These are phyloP conservation scores for Gynandropsis gynandra DNA, from an alignment of 345 rosid species.

Conservation along the genomic window DNA sequence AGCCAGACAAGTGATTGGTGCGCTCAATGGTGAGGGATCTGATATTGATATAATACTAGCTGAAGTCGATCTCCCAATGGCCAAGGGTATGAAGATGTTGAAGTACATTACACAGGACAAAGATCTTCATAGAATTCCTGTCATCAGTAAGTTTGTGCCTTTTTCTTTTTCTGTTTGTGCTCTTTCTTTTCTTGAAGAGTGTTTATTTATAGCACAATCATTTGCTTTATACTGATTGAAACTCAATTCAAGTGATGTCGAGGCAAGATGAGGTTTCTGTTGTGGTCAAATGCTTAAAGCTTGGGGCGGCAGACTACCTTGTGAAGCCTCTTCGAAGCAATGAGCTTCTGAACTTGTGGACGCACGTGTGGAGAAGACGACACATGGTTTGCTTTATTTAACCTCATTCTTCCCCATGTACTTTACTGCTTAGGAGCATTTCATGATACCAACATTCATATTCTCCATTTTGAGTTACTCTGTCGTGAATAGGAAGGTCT, in stretches of 20 bases:
- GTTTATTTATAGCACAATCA: not conserved
- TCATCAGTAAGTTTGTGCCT: constrained; percentile 63
- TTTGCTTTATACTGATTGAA: not conserved
- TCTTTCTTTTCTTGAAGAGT: constrained; percentile 1
- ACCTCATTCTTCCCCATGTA: constrained; percentile 7
- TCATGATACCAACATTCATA: constrained; percentile 5
- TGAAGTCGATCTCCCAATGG: constrained; percentile 94
- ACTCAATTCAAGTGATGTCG: constrained; percentile 58
- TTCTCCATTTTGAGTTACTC: too few species aligned
- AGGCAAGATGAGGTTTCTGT: constrained; percentile 73
- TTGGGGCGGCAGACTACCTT: constrained; percentile 87
- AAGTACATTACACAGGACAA: constrained; percentile 83
- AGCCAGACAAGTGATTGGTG: constrained; percentile 93
- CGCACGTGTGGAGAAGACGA: constrained; percentile 76
- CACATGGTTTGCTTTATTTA: constrained; percentile 37
- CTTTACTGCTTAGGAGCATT: constrained; percentile 7
- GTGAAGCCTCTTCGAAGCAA: constrained; percentile 80
- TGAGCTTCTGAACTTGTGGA: constrained; percentile 76
- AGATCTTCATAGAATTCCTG: constrained; percentile 80
- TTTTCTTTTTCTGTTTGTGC: not conserved
- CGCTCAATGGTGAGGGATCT: constrained; percentile 91
- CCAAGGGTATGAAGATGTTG: constrained; percentile 91
- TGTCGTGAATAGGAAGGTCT: too few species aligned
- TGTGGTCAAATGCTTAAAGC: constrained; percentile 76
- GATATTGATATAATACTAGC: constrained; percentile 91